Base-by-base conservation (phyloP, 192 early-diverging fungal genomes). In the Geranomyces michiganensis region DNA sequence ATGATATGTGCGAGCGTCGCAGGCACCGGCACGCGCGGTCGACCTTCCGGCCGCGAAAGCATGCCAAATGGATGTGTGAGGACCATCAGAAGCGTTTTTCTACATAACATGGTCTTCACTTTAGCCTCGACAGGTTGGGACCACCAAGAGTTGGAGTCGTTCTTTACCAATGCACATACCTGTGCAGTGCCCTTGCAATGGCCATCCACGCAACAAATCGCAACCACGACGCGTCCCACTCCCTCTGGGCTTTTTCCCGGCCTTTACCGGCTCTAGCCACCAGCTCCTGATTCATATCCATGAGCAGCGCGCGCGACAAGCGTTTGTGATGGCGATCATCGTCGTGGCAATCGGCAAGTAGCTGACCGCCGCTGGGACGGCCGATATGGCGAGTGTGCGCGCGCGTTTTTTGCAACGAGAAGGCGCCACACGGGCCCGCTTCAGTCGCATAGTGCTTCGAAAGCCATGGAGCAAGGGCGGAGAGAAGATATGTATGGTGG, bases 121-220 rank as follows among this genome's bases (percentile, higher is more conserved):
- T 19, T 47, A 10, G 19, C 46, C 46, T 47, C 46, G 46, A 19
- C 10, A 10, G 19, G 46, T 19, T 47, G n/a, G n/a, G n/a, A n/a
- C n/a, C n/a, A n/a, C n/a, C n/a, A n/a, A n/a, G n/a, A n/a, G n/a
- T n/a, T n/a, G n/a, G n/a, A n/a, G n/a, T n/a, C n/a, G n/a, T n/a
- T n/a, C n/a, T n/a, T n/a, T n/a, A n/a, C n/a, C n/a, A n/a, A n/a
- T n/a, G n/a, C n/a, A n/a, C n/a, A n/a, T n/a, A n/a, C n/a, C n/a
- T n/a, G 10, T 41, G 36, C 51, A 55, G 19, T 7, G 51, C 26
- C 17, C 31, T 6, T 8, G 31, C 58, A 17, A 33, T 29, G 17
- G 29, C 58, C 27, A 33, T 60, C 58, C 58, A 60, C 12, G 58
- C 58, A 29, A 60, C 58, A 60, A 27, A 60, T 29, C 17, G 58